Conservation (phyloP, 2,329 filamentous ascomycete species). For the Hypoxylon sp. region DNA sequence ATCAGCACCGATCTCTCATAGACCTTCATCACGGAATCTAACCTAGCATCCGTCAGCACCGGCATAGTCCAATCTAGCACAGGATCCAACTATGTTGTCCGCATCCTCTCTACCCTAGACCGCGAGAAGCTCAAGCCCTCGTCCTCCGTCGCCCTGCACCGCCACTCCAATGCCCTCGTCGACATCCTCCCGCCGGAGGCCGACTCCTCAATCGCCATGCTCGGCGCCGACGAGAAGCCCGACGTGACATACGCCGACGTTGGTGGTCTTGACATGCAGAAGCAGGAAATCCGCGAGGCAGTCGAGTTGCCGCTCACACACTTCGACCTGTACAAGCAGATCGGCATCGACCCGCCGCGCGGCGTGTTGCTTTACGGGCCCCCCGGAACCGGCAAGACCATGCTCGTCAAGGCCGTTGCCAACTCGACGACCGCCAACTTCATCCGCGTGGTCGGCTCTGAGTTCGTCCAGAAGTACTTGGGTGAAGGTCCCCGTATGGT, state of each 20-base stretch:
- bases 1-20: conserved; percentile 27
- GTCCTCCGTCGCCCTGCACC: conserved; percentile 96
- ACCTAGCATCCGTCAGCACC: conserved; percentile 71
- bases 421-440: conserved; percentile 99
- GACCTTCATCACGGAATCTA: conserved; percentile 28
- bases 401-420: conserved; percentile 96
- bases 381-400: conserved; percentile 90
- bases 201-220: conserved; percentile 98
- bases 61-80: conserved; percentile 99
- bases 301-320: conserved; percentile 97
- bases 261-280: conserved; percentile 98
- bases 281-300: conserved; percentile 98
- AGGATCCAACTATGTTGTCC: conserved; percentile 98
- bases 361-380: conserved; percentile 97
- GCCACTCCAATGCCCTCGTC: conserved; percentile 97
- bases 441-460: conserved; percentile 97
- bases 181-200: conserved; percentile 99
- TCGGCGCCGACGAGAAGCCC: conserved; percentile 95
- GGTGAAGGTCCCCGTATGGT: conserved; percentile 99
- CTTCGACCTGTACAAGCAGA: conserved; percentile 99
- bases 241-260: conserved; percentile 99
- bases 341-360: conserved; percentile 97
- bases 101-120: conserved; percentile 97
- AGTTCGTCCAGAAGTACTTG: conserved; percentile 99
- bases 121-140: conserved; percentile 98